Evolutionary conservation across 2,329 filamentous ascomycete genomes (phyloP), one percentile per base, ranked within the genome.

Genomic region (Penicillium expansum): DNA sequence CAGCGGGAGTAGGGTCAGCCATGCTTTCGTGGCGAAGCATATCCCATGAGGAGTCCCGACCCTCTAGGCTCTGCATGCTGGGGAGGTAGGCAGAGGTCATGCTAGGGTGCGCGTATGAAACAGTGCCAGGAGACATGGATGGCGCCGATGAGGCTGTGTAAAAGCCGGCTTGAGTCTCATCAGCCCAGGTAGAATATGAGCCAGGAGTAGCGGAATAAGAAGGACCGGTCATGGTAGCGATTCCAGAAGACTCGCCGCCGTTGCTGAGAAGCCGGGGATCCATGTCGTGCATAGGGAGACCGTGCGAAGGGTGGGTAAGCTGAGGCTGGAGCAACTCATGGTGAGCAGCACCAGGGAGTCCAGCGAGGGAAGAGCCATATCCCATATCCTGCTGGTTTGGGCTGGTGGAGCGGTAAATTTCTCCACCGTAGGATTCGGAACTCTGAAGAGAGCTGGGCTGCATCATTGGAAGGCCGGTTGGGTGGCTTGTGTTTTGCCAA

Each of bases 391-490:
- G 68, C 18, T 68, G 56, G 8, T 60, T 64, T 45, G 67, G 67
- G 62, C 64, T 77, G 11, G n/a, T 33, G 5, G 55, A 29, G 20
- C 56, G 77, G 67, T 81, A 74, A 30, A 81, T 66, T 52, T 80
- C 77, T 58, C 80, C 75, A 11, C 75, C 67, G 35, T 72, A 72
- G 3, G 71, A 62, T 11, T 72, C 62, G 18, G 33, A 7, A 3
- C 18, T n/a, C 9, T 60, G 61, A 4, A 66, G 42, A n/a, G 70
- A 61, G 48, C 69, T 74, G 18, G 76, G 77, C 45, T 79, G 77
- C 38, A 80, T 67, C 4, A 73, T 72, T n/a, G 76, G 75, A 55
- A 82, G 80, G 66, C 83, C 84, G 32, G 77, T 79, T 39, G 82
- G 81, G 63, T 83, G 82, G 38, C 73, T 77, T 48, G 76, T 74